These are phyloP conservation scores for Xerocomellus amylosporus DNA, from an alignment of 768 basidiomycete genomes.

Conservation along the genomic window DNA sequence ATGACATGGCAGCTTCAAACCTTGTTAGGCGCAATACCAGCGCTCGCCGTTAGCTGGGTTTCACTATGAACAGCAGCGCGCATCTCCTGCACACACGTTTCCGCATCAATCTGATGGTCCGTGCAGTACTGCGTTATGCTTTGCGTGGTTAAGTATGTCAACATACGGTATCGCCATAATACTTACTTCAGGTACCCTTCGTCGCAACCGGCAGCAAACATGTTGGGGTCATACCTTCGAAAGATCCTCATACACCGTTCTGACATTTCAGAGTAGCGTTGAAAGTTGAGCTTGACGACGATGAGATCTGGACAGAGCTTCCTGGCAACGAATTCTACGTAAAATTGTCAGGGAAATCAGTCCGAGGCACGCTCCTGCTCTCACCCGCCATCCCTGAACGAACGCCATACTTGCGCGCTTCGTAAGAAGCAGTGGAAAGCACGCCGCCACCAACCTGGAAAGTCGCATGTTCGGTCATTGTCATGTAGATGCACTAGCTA, in stretches of 20 bases:
- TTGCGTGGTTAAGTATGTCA: conserved; percentile 28
- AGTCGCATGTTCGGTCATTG: background rate
- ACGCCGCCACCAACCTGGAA: conserved; percentile 76
- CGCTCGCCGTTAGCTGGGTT: conserved; percentile 87
- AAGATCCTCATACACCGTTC: conserved; percentile 66
- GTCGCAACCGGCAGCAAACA: conserved; percentile 77
- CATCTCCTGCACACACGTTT: conserved; percentile 77
- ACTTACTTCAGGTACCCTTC: conserved; percentile 89
- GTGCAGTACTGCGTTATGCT: conserved; percentile 81
- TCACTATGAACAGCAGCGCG: conserved; percentile 68
- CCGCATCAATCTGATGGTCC: conserved; percentile 59
- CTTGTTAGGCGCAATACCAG: conserved; percentile 94
- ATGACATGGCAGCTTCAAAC: conserved; percentile 42
- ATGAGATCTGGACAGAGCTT: conserved; percentile 91
- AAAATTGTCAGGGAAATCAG: background rate
- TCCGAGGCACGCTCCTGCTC: conserved; percentile 4
- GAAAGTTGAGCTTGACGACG: conserved; percentile 55
- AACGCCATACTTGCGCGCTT: conserved; percentile 85
- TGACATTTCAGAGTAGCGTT: conserved; percentile 70
- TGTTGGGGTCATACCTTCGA: conserved; percentile 69
- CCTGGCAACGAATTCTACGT: conserved; percentile 81
- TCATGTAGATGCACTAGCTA: background rate
- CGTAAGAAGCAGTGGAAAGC: conserved; percentile 86
- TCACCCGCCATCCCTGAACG: conserved; percentile 94
- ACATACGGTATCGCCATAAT: background rate